Conservation (phyloP, 2,329 filamentous ascomycete genomes). For the Gaeumannomyces sp. region DNA sequence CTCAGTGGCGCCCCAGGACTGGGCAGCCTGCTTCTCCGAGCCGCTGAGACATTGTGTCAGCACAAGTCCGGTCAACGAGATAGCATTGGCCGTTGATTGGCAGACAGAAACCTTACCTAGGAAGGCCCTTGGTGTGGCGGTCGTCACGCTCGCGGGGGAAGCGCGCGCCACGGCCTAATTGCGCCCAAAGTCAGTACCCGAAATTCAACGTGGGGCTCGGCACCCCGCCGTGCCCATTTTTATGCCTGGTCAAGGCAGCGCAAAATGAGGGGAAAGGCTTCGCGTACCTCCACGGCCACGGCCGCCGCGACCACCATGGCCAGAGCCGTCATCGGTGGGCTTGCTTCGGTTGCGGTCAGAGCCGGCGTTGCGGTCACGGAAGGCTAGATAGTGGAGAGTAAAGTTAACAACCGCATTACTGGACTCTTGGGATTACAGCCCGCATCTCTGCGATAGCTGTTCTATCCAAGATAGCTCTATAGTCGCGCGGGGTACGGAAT, state of each 20-base stretch:
- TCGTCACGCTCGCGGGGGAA: slow-evolving; percentile 49
- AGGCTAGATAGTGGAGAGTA: slow-evolving; percentile 50
- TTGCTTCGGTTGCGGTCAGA: slow-evolving; percentile 76
- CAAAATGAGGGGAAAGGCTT: not conserved
- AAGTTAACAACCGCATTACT: slow-evolving; percentile 6
- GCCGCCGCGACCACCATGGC: slow-evolving; percentile 58
- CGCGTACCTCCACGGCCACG: slow-evolving; percentile 54
- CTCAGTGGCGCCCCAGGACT: slow-evolving; percentile 81
- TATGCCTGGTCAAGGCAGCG: not conserved
- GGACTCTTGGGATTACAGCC: slow-evolving; percentile 13
- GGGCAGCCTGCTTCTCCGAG: slow-evolving; percentile 79
- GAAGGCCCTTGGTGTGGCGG: slow-evolving; percentile 43
- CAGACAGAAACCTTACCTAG: slow-evolving; percentile 14
- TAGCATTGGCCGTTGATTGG: slow-evolving; percentile 9
- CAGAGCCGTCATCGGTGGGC: slow-evolving; percentile 57
- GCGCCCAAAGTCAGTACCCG: not conserved
- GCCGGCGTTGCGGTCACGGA: slow-evolving; percentile 82
- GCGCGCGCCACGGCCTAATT: slow-evolving; percentile 47
- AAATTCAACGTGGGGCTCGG: not conserved
- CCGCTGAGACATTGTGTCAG: slow-evolving; percentile 34
- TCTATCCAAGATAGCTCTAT: not conserved
- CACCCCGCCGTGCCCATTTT: not conserved
- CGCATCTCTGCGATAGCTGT: not conserved
- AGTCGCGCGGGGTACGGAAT: not conserved
- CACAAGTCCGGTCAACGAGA: slow-evolving; percentile 12